Conservation (phyloP, 805 yeast genomes). For the Ogataea paraovalis region DNA sequence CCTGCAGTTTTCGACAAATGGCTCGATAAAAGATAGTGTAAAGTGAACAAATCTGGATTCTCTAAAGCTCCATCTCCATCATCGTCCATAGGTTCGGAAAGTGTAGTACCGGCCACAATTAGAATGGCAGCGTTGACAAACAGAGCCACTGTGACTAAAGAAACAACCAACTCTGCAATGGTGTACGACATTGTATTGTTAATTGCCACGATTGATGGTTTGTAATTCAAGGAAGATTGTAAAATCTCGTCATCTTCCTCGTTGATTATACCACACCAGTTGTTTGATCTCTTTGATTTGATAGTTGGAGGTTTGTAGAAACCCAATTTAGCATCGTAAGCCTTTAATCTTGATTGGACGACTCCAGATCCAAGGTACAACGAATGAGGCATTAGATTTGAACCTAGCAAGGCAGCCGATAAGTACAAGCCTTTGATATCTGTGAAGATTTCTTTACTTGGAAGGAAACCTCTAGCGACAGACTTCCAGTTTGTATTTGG, state of each 20-base stretch:
- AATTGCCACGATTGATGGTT: constrained; percentile 79
- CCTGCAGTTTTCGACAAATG: constrained; percentile 86
- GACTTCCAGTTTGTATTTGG: constrained; percentile 47
- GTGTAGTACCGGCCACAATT: constrained; percentile 87
- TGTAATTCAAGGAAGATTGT: constrained; percentile 31
- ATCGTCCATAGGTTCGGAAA: constrained; percentile 39
- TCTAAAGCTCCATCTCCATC: constrained; percentile 57
- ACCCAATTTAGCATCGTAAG: constrained; percentile 69
- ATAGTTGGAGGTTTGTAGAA: constrained; percentile 39
- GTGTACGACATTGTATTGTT: constrained; percentile 75
- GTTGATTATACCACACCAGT: constrained; percentile 32
- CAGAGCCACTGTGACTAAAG: constrained; percentile 83
- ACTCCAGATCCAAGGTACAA: constrained; percentile 84
- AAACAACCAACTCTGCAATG: constrained; percentile 75
- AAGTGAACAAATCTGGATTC: constrained; percentile 78
- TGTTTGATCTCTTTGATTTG: constrained; percentile 19
- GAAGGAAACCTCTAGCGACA: constrained; percentile 66
- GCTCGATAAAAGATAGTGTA: constrained; percentile 63
- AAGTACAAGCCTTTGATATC: constrained; percentile 68
- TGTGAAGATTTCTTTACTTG: constrained; percentile 41
- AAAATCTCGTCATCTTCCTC: constrained; percentile 13
- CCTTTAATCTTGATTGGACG: constrained; percentile 80
- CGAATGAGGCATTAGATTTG: constrained; percentile 95
- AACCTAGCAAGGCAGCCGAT: constrained; percentile 84
- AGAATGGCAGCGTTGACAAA: constrained; percentile 88